Conservation (phyloP, 2,329 filamentous ascomycete species). For the Penicillium sumatraense region DNA sequence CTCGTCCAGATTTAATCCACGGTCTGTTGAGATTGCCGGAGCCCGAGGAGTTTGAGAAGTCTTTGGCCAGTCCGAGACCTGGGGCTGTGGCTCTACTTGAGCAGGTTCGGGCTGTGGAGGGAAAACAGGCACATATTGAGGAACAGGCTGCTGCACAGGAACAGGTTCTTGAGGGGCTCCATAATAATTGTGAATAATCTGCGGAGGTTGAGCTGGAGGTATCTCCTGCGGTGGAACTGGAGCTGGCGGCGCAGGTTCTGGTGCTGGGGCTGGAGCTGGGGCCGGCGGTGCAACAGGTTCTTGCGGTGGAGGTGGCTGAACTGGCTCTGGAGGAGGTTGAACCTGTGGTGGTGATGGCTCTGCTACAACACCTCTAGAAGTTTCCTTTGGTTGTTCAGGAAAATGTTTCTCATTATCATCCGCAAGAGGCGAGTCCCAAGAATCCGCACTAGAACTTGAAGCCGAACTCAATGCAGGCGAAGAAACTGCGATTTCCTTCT, state of each 20-base stretch:
- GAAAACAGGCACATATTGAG: constrained; percentile 62
- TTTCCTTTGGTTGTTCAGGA: not conserved
- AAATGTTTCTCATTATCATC: constrained; percentile 17
- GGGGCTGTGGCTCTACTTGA: not conserved
- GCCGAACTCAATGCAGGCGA: constrained; percentile 11
- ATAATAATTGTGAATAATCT: constrained; percentile 16
- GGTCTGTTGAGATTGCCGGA: too few relatives aligned
- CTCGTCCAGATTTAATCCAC: not conserved
- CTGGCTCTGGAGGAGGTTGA: not conserved
- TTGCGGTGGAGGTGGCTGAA: not conserved
- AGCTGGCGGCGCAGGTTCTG: not conserved
- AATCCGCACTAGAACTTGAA: constrained; percentile 12
- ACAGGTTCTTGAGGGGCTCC: constrained; percentile 34
- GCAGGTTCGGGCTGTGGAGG: constrained; percentile 50
- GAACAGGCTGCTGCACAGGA: constrained; percentile 56
- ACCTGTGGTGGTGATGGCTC: not conserved
- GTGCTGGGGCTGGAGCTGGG: too few relatives aligned
- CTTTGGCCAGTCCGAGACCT: not conserved
- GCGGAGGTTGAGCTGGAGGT: not conserved
- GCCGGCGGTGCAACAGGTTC: not conserved
- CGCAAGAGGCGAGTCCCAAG: constrained; percentile 17
- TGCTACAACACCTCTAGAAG: not conserved
- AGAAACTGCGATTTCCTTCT: not conserved
- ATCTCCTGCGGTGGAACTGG: not conserved
- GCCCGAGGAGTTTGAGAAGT: not conserved